Conservation (phyloP, 306 rosid species). For the Purshia tridentata region DNA sequence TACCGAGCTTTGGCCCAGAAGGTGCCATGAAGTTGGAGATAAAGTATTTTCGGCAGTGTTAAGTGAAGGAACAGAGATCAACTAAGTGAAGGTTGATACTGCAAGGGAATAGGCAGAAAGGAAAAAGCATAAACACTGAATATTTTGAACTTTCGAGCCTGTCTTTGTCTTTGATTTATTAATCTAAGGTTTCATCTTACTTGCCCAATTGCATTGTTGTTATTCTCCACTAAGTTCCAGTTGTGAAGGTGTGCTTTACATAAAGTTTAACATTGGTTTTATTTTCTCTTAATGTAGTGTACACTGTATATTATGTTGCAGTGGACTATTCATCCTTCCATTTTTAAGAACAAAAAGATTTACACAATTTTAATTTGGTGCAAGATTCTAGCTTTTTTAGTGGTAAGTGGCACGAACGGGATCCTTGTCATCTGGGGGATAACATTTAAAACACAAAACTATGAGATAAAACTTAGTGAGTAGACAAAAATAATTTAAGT, state of each 20-base stretch:
- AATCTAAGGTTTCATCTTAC: not conserved
- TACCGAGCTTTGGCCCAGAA: too few relatives aligned
- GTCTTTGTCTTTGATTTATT: not conserved
- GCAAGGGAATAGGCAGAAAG: too few relatives aligned
- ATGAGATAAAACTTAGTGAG: too few relatives aligned
- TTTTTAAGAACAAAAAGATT: slow-evolving; percentile 86
- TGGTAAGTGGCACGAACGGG: slow-evolving; percentile 87
- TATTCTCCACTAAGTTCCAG: not conserved
- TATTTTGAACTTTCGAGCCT: not conserved
- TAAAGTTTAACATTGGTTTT: not conserved
- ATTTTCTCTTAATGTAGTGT: slow-evolving; percentile 13
- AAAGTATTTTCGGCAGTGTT: too few relatives aligned
- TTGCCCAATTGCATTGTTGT: not conserved
- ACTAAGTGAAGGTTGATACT: too few relatives aligned
- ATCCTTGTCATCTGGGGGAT: too few relatives aligned
- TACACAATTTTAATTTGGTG: slow-evolving; percentile 94
- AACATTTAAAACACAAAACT: too few relatives aligned
- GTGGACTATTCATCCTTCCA: slow-evolving; percentile 98
- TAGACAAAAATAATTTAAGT: too few relatives aligned
- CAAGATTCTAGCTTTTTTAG: slow-evolving; percentile 91
- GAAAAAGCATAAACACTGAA: too few relatives aligned
- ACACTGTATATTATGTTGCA: slow-evolving; percentile 61
- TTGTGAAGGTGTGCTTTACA: not conserved
- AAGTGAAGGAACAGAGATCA: too few relatives aligned
- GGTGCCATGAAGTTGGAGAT: too few relatives aligned